These are phyloP conservation scores for Trypanosoma melophagium DNA, from an alignment of 208 protist genomes.

Conservation along the genomic window DNA sequence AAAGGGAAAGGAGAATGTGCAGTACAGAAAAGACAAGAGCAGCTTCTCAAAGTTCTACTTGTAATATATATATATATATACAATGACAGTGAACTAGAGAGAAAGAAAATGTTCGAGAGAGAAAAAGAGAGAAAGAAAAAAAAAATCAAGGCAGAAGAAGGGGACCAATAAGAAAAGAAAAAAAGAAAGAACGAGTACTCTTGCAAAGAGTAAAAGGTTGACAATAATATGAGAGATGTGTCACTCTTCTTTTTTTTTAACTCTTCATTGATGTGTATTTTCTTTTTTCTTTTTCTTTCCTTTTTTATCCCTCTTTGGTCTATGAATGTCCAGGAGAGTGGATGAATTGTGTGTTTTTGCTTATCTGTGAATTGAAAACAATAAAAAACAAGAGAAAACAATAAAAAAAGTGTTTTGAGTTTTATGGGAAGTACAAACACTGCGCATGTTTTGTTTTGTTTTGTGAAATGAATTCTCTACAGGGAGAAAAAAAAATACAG, in stretches of 20 bases:
- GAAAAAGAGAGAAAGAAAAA: no score
- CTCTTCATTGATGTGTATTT: no score
- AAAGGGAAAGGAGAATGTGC: constrained; percentile 99
- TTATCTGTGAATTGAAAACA: no score
- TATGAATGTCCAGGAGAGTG: no score
- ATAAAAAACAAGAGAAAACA: not conserved
- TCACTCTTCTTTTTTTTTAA: no score
- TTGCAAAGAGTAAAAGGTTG: no score
- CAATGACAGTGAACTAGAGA: not conserved
- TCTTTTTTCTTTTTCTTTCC: no score
- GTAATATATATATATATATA: constrained; percentile 49
- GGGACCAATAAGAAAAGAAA: constrained; percentile 8
- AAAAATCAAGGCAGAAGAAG: no score
- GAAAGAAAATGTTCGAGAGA: not conserved
- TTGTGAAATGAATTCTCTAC: not conserved
- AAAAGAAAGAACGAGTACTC: not conserved
- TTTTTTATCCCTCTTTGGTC: no score
- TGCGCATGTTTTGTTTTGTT: not conserved
- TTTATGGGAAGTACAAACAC: not conserved
- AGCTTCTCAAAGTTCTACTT: constrained; percentile 98
- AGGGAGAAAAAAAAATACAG: constrained; percentile 1
- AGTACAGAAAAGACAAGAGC: constrained; percentile 99
- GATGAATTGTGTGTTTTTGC: no score
- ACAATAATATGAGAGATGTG: no score
- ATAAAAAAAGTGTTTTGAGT: not conserved